Base-by-base conservation (phyloP, 2,329 filamentous ascomycete genomes). In the Cephalotrichum gorgonifer region DNA sequence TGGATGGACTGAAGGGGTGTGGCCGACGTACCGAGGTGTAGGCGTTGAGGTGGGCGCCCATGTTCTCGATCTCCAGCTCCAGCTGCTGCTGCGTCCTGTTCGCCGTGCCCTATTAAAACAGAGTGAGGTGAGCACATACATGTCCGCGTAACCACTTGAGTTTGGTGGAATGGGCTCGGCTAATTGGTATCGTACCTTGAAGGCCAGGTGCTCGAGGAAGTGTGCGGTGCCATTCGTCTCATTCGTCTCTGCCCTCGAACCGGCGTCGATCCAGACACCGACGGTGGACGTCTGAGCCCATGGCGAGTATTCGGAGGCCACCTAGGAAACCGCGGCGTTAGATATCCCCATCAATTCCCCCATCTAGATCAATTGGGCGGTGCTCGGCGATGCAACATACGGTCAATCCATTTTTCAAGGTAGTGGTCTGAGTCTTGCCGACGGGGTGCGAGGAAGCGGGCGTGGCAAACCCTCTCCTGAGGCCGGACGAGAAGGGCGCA, bases 31-130 rank as follows among this genome's bases (percentile, higher is more conserved):
- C 90, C 76, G 91, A 97, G 62, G 93, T 98, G 78, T 98, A 98
- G 68, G 93, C 93, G 73, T 98, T 98, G 62, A 98, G 80, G 76
- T 98, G 93, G 57, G 88, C 93, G 69, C 93, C 93, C 88, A 98
- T 96, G 76, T 98, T 98, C 80, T 98, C 93, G 65, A 98, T 97
- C 78, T 98, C 93, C 57, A 98, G 84, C 77, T 98, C 93, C 67
- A 98, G 79, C 75, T 98, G 93, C 68, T 94, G 86, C 73, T 98
- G 93, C 57, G 86, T 89, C 71, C 93, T 83, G 76, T 86, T 95
- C 71, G 86, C 79, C 59, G 93, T 98, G 61, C 93, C 93, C 90
- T 90, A 49, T 15, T 20, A 20, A 47, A 33, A 50, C 11, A 38
- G 17, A 48, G 17, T 28, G 9, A 41, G 7, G 56, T 50, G 52